These are phyloP conservation scores for Exsudoporus frostii DNA, from an alignment of 768 basidiomycete species.

Conservation along the genomic window DNA sequence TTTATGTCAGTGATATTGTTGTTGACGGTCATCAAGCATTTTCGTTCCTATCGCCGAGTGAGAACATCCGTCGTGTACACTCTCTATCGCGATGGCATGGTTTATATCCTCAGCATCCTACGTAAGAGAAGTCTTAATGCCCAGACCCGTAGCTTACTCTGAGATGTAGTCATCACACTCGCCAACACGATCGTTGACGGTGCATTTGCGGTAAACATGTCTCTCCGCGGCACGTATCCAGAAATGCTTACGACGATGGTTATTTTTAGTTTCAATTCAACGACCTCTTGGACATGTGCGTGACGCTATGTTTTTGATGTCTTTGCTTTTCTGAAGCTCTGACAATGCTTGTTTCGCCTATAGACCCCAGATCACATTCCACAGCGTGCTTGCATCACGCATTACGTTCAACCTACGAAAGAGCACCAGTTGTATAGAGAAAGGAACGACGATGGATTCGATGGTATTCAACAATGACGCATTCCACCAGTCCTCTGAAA, in stretches of 20 bases:
- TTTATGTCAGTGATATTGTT: constrained; percentile 4
- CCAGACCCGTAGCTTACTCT: background rate
- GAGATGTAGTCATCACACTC: constrained; percentile 10
- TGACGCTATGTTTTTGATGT: background rate
- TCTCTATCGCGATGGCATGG: constrained; percentile 15
- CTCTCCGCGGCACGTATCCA: background rate
- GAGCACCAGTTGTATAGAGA: background rate
- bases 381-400: constrained; percentile 10
- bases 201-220: constrained; percentile 7
- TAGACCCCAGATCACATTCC: constrained; percentile 4
- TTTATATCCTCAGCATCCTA: constrained; percentile 19
- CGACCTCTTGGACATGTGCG: constrained; percentile 3
- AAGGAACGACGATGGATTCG: background rate
- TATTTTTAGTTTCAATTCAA: constrained; percentile 3
- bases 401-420: constrained; percentile 14
- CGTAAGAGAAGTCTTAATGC: background rate
- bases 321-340: background rate
- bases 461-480: background rate
- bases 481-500: background rate
- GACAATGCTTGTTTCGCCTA: background rate
- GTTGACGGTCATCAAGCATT: constrained; percentile 4
- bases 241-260: background rate
- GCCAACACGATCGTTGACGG: constrained; percentile 6
- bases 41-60: constrained; percentile 3
- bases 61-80: background rate